Evolutionary conservation across 371 early-diverging fungal species (phyloP).

Genomic region (Mucor irregularis): DNA sequence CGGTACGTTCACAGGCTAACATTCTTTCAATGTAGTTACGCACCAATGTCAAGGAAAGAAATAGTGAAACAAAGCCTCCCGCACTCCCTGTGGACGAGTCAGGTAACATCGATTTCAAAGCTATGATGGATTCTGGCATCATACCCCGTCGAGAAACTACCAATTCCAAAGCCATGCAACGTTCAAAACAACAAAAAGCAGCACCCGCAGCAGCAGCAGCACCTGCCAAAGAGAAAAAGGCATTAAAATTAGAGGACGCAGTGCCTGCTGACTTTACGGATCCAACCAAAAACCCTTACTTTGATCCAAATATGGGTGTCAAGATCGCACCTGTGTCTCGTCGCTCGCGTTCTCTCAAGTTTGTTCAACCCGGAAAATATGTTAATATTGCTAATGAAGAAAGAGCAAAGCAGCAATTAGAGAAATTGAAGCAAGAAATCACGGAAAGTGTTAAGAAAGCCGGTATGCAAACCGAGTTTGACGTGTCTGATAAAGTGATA

Average conservation of each 20-base stretch:
- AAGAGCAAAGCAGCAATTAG: conserved; percentile 77
- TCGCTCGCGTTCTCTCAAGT: conserved; percentile 63
- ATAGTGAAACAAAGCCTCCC: conserved; percentile 20
- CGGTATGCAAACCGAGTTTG: conserved; percentile 83
- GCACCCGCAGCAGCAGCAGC: conserved; percentile 11
- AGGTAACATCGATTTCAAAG: conserved; percentile 49
- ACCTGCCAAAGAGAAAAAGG: conserved; percentile 40
- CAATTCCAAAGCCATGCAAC: conserved; percentile 51
- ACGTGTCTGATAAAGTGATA: conserved; percentile 69
- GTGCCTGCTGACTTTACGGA: conserved; percentile 56
- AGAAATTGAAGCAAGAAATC: conserved; percentile 84
- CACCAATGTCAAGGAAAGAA: not conserved
- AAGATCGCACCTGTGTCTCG: conserved; percentile 56
- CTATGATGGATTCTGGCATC: conserved; percentile 52
- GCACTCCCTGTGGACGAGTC: conserved; percentile 27
- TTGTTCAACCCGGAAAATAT: conserved; percentile 83
- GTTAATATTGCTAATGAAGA: conserved; percentile 80
- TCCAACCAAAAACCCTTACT: conserved; percentile 84
- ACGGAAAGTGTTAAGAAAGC: conserved; percentile 79
- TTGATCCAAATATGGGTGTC: conserved; percentile 67
- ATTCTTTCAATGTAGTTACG: not conserved
- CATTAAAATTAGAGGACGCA: conserved; percentile 23
- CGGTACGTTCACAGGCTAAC: too few species aligned
- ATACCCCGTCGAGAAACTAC: conserved; percentile 57
- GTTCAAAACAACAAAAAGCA: conserved; percentile 18